Conservation (phyloP, 768 basidiomycete genomes). For the Tricholoma sp. region DNA sequence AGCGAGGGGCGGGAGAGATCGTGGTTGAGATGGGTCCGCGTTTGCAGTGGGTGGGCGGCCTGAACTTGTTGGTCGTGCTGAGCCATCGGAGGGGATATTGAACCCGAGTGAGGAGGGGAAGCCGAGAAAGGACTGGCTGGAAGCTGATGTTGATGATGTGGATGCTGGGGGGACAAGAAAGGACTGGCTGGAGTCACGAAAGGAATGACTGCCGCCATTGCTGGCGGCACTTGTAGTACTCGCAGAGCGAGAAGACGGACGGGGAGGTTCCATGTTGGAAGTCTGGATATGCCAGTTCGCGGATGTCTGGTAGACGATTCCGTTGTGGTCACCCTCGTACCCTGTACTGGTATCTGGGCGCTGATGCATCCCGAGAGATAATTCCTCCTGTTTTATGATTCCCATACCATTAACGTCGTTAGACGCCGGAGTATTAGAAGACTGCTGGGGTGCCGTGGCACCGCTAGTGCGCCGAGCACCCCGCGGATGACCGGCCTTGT, state of each 20-base stretch:
- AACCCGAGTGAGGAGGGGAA: conserved; percentile 34
- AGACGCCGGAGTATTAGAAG: background rate
- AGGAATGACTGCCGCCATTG: conserved; percentile 50
- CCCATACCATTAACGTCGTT: conserved; percentile 12
- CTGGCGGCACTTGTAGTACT: conserved; percentile 15
- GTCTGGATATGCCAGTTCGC: conserved; percentile 34
- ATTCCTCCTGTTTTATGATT: conserved; percentile 39
- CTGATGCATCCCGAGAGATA: conserved; percentile 29
- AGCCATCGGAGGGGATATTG: conserved; percentile 19
- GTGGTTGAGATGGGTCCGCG: conserved; percentile 39
- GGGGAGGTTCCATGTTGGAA: conserved; percentile 26
- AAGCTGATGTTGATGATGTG: conserved; percentile 21
- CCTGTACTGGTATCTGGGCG: conserved; percentile 67
- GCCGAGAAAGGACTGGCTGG: conserved; percentile 70
- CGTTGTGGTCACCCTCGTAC: conserved; percentile 50
- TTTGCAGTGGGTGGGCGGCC: conserved; percentile 50
- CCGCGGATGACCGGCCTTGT: conserved; percentile 29
- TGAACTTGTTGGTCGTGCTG: conserved; percentile 28
- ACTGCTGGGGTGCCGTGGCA: background rate
- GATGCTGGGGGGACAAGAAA: conserved; percentile 61
- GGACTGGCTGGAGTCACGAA: conserved; percentile 79
- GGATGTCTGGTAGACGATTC: conserved; percentile 27
- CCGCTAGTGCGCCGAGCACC: conserved; percentile 5
- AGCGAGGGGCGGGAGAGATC: conserved; percentile 48
- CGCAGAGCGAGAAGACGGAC: conserved; percentile 2